These are phyloP conservation scores for Microbotryum saponariae DNA, from an alignment of 1,284 basidiomycete genomes.

Conservation along the genomic window DNA sequence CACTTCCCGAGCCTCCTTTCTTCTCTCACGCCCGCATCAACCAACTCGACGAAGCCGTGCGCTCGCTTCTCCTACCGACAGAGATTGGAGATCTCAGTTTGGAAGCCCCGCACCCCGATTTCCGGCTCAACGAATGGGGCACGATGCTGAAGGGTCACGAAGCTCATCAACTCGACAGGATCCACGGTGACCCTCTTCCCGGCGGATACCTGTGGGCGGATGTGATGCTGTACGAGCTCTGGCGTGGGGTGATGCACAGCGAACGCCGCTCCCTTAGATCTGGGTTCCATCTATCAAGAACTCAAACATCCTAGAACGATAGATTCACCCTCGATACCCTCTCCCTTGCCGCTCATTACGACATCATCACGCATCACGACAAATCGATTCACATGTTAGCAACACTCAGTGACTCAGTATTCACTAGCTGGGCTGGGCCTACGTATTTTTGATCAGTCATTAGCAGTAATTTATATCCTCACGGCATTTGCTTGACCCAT, in stretches of 20 bases:
- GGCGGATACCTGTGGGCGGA: slow-evolving; percentile 30
- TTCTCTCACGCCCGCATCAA: slow-evolving; percentile 34
- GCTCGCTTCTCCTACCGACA: slow-evolving; percentile 27
- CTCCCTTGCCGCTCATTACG: no score
- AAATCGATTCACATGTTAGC: no score
- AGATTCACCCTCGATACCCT: no score
- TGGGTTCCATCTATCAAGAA: no score
- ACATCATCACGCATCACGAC: no score
- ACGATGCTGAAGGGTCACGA: slow-evolving; percentile 33
- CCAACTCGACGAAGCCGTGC: slow-evolving; percentile 33
- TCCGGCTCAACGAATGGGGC: slow-evolving; percentile 34
- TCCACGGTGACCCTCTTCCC: slow-evolving; percentile 27
- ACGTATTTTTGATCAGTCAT: no score
- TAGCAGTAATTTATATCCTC: no score
- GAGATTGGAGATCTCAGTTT: neutral
- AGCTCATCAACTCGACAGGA: slow-evolving; percentile 31
- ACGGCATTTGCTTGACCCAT: no score
- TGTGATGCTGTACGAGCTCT: slow-evolving; percentile 34
- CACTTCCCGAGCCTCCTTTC: slow-evolving; percentile 14
- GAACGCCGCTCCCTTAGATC: neutral
- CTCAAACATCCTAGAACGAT: no score
- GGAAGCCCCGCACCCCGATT: slow-evolving; percentile 21
- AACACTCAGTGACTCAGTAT: no score
- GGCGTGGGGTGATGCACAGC: neutral
- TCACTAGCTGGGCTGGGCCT: no score